These are phyloP conservation scores for Acanthamoeba royreba DNA, from an alignment of 208 protist species.

Conservation along the genomic window DNA sequence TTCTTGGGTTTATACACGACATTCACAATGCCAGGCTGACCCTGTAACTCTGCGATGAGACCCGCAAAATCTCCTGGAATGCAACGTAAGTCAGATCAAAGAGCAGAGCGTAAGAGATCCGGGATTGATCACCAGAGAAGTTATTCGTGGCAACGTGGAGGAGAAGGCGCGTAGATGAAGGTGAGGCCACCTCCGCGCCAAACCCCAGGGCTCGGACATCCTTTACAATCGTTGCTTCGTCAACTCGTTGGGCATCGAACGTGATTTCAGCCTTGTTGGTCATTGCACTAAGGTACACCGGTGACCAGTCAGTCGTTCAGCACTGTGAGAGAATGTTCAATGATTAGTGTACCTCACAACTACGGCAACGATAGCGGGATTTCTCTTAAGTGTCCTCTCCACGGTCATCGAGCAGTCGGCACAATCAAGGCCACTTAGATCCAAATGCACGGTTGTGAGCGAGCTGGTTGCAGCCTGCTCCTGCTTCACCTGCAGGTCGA, in stretches of 20 bases:
- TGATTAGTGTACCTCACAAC: not conserved
- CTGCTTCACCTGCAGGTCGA: not conserved
- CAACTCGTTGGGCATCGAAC: not conserved
- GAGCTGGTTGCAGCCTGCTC: not conserved
- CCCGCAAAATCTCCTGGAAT: not conserved
- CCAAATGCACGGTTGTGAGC: not conserved
- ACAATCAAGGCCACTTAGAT: not conserved
- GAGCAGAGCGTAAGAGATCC: not conserved
- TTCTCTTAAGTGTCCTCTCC: not conserved
- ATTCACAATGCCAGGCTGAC: not conserved
- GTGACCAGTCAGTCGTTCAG: not conserved
- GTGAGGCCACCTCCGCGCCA: not conserved
- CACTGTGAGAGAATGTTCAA: not conserved
- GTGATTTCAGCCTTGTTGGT: not conserved
- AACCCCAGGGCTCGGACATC: not conserved
- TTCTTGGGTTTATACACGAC: not conserved
- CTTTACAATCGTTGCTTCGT: not conserved
- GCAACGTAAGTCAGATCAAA: not conserved
- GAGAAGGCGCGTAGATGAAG: not conserved
- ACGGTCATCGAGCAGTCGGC: not conserved
- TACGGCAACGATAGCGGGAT: not conserved
- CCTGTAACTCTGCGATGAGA: not conserved
- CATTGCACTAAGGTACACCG: not conserved
- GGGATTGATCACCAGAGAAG: too few species aligned
- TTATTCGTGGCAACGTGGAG: not conserved